Conservation (phyloP, 257 asterid genomes). For the Rauvolfia tetraphylla region DNA sequence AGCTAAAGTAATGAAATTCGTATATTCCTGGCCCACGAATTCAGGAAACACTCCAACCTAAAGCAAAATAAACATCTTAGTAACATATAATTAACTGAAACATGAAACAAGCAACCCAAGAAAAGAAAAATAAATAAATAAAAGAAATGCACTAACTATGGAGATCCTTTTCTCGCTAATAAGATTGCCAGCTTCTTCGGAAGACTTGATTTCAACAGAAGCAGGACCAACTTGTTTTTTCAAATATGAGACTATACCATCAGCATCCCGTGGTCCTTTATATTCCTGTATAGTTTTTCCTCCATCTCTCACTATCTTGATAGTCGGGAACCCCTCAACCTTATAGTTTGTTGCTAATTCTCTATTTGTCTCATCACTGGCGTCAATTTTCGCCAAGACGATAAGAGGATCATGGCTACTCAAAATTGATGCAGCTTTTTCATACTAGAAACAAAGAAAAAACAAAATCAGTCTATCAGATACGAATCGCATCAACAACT, state of each 20-base stretch:
- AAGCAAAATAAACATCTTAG: neutral
- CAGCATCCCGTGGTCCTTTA: conserved; percentile 86
- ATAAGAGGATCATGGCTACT: conserved; percentile 69
- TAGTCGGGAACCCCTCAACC: conserved; percentile 74
- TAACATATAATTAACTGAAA: neutral
- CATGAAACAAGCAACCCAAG: neutral
- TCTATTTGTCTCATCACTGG: conserved; percentile 50
- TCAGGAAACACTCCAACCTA: conserved; percentile 78
- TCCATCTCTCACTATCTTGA: conserved; percentile 74
- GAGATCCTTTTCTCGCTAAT: conserved; percentile 52
- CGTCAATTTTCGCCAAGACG: conserved; percentile 74
- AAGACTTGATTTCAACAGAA: conserved; percentile 62
- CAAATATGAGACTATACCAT: conserved; percentile 63
- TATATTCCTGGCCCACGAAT: conserved; percentile 63
- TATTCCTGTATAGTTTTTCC: conserved; percentile 59
- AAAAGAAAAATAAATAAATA: neutral
- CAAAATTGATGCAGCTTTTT: conserved; percentile 66
- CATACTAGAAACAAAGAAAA: conserved; percentile 42
- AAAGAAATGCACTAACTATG: conserved; percentile 38
- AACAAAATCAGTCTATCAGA: neutral
- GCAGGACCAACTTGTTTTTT: conserved; percentile 87
- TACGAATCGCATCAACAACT: neutral
- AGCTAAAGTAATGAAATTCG: conserved; percentile 51
- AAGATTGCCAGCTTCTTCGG: conserved; percentile 44
- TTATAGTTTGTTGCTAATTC: conserved; percentile 52